A percentile compares a stretch with the other conserved stretches of the same genome.
phyloP scores from a whole-genome alignment of 805 yeast species.

The Teunomyces aglyptinius region DNA sequence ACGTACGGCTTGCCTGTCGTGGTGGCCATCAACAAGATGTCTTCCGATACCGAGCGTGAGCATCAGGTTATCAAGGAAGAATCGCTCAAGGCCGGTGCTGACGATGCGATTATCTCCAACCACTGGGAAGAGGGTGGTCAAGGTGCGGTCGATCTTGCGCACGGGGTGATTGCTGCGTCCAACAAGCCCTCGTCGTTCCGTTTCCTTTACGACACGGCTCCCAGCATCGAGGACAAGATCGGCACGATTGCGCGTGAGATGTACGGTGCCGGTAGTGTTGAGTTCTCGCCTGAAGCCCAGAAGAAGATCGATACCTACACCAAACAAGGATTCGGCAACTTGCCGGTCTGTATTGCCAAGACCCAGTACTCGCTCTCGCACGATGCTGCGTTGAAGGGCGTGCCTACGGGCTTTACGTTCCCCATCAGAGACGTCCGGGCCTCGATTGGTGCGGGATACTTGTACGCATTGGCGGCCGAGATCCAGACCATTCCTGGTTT shows the following conservation, averaged over 20 bases:
- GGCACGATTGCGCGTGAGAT: conserved; percentile 65
- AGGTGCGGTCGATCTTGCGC: conserved; percentile 74
- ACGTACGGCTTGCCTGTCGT: conserved; percentile 75
- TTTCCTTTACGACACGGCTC: conserved; percentile 59
- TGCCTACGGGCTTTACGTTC: conserved; percentile 74
- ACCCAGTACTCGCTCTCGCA: conserved; percentile 84
- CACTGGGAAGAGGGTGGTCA: conserved; percentile 88
- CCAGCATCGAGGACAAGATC: conserved; percentile 68
- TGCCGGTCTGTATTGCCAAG: conserved; percentile 84
- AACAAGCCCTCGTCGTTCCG: conserved; percentile 37
- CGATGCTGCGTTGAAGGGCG: conserved; percentile 80
- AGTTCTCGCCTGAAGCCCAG: conserved; percentile 66
- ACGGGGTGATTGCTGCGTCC: conserved; percentile 65
- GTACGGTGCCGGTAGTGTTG: conserved; percentile 77
- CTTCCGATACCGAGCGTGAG: conserved; percentile 68
- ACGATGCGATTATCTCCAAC: conserved; percentile 74
- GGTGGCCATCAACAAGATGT: conserved; percentile 79
- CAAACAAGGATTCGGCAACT: conserved; percentile 70
- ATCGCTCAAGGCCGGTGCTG: conserved; percentile 75
- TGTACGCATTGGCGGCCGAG: conserved; percentile 82
- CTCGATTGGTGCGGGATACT: conserved; percentile 79
- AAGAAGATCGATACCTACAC: conserved; percentile 66
- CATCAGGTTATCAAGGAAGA: conserved; percentile 65
- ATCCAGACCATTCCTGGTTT: conserved; percentile 85
- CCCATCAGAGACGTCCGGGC: conserved; percentile 81